Evolutionary conservation across 495 filamentous ascomycete genomes (phyloP), one percentile per base, ranked within the genome.

Genomic region (Cudoniella acicularis): DNA sequence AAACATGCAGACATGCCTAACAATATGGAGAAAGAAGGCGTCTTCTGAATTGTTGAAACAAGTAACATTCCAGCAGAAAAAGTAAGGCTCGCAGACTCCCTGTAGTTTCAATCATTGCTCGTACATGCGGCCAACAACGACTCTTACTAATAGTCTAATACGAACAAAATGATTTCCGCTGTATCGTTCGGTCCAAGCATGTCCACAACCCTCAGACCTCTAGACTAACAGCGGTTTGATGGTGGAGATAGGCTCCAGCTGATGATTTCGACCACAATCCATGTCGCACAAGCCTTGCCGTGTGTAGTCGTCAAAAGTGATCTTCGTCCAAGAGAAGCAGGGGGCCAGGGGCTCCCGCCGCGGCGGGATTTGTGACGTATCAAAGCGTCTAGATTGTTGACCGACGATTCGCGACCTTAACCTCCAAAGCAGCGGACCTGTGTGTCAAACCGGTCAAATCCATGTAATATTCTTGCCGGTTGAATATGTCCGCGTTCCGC

Each of bases 291-390:
- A 36, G 30, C 30, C 30, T 36, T 36, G 30, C 30, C 30, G 4
- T 4, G 30, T 13, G 30, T 13, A 36, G 30, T 36, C 30, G 30
- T 36, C 30, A 36, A 36, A 36, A 13, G 30, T 36, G 30, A 36
- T 36, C 30, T 4, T 36, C 30, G 9, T 41, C 27, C 30, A 27
- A 53, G 11, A 53, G 26, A 41, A n/a, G 23, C 50, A 24, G 24
- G 25, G 26, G 30, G 25, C 25, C 50, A 24, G 24, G 25, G 43
- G 20, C 13, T 36, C 30, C 30, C 30, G 30, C 30, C 30, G 30
- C 30, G 6, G 30, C 30, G 30, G 30, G 30, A 49, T 48, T 55
- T 56, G 42, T 49, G 54, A 56, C 36, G 24, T 56, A 56, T 56
- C 54, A 56, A 24, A 40, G 24, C 43, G 23, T 56, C 20, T 43